These are phyloP conservation scores for Collybia mongolica DNA, from an alignment of 768 basidiomycete species.

Conservation along the genomic window DNA sequence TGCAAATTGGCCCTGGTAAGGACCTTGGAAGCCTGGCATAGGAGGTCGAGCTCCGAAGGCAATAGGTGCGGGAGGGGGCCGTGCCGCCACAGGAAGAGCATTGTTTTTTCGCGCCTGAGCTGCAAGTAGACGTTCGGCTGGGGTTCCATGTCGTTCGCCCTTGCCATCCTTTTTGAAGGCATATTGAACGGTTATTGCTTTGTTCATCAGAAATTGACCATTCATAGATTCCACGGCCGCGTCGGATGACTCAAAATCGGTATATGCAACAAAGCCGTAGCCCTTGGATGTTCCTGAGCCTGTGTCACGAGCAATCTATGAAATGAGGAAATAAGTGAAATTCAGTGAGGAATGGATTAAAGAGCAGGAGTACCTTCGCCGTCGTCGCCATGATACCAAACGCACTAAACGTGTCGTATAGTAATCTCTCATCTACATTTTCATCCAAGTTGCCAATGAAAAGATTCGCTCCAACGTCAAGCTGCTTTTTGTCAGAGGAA, in stretches of 20 bases:
- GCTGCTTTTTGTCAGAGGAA: conserved; percentile 96
- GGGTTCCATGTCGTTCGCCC: conserved; percentile 95
- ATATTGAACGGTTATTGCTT: conserved; percentile 95
- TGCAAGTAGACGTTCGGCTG: conserved; percentile 94
- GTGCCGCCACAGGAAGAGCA: conserved; percentile 73
- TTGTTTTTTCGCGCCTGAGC: conserved; percentile 96
- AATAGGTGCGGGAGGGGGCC: conserved; percentile 75
- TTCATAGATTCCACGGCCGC: conserved; percentile 97
- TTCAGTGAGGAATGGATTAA: conserved; percentile 6
- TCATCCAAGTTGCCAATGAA: conserved; percentile 97
- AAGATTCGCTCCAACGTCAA: conserved; percentile 96
- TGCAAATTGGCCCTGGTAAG: conserved; percentile 92
- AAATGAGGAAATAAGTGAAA: conserved; percentile 6
- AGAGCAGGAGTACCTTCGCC: conserved; percentile 63
- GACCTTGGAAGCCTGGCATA: conserved; percentile 70
- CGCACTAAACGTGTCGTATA: conserved; percentile 95
- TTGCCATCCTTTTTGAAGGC: conserved; percentile 99
- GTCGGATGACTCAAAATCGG: conserved; percentile 96
- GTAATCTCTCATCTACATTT: conserved; percentile 87
- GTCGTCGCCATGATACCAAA: conserved; percentile 93
- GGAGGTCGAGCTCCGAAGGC: conserved; percentile 67
- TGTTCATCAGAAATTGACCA: conserved; percentile 97
- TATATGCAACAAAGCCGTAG: conserved; percentile 96
- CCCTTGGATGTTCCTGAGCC: conserved; percentile 86
- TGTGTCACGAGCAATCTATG: conserved; percentile 89